These are phyloP conservation scores for Amesomyces nigricolor DNA, from an alignment of 2,329 filamentous ascomycete species.

Conservation along the genomic window DNA sequence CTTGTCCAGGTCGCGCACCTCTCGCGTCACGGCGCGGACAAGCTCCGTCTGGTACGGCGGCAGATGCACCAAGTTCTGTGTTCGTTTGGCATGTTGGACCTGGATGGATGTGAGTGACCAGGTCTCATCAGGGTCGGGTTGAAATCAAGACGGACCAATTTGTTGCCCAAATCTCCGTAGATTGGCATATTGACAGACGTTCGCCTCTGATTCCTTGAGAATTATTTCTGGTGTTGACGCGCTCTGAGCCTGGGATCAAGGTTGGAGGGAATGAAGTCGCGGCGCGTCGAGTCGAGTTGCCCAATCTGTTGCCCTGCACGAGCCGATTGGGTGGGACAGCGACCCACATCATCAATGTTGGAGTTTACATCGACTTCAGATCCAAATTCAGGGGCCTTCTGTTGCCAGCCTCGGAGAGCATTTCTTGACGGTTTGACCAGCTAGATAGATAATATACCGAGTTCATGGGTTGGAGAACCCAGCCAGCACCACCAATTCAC, in stretches of 20 bases:
- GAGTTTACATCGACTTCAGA: background rate
- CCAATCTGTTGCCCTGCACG: background rate
- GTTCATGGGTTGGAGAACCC: background rate
- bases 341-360: conserved; percentile 2
- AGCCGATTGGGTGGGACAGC: conserved; percentile 4
- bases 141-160: conserved; percentile 54
- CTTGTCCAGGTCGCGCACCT: conserved; percentile 88
- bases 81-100: conserved; percentile 95
- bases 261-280: background rate
- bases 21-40: conserved; percentile 78
- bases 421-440: no score
- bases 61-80: conserved; percentile 76
- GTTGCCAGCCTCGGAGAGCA: no score
- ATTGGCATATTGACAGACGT: conserved; percentile 41
- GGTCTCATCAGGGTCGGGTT: background rate
- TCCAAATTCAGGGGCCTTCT: no score
- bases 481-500: no score
- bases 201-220: background rate
- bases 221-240: background rate
- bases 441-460: no score
- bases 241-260: background rate
- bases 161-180: conserved; percentile 85
- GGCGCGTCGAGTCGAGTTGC: background rate
- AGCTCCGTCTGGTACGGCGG: conserved; percentile 91
- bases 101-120: conserved; percentile 34